Evolutionary conservation across 768 basidiomycete genomes (phyloP), one percentile per base, ranked within the genome.

Genomic region (Psilocybe azurescens): DNA sequence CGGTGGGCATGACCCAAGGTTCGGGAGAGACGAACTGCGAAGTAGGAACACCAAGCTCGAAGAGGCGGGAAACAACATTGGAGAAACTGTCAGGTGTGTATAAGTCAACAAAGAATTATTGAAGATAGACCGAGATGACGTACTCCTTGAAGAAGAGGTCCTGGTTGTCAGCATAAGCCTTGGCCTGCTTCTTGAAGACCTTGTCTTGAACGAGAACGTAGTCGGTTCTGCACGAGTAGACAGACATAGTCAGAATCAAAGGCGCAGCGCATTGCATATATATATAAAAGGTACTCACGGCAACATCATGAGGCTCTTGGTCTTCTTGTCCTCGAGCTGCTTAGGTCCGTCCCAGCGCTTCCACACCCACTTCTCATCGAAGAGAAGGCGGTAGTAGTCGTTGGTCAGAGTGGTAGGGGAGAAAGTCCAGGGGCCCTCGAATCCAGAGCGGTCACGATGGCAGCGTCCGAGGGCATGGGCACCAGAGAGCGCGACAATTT

Each of bases 391-490:
- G 86, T 79, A 95, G 80, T 80, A 96, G 70, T 93, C 93, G 74
- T 96, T 95, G 46, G 91, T 90, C 69, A 95, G 73, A 2, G 93
- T 93, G 20, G 87, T 93, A 3, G 95, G 95, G 14, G 94, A 93
- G 86, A 96, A 95, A 2, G 95, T 95, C 94, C 92, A 95, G n/a
- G 93, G 94, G 10, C 92, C 94, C 6, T 92, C 89, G 73, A 89
- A 96, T 48, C 67, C 78, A 66, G 71, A 86, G 85, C 93, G 87
- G 76, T 93, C 85, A 60, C 81, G 60, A 81, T 99, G 97, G 84
- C 95, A 97, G 73, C 97, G 93, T 24, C 97, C 97, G 49, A 99
- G 88, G 61, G 95, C 95, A 72, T 99, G 97, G 39, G 94, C 95
- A 64, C 97, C 97, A 24, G 87, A 86, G 66, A 98, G 91, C 58